Conservation (phyloP, 2,329 filamentous ascomycete genomes). For the Harringtonia aguacate region DNA sequence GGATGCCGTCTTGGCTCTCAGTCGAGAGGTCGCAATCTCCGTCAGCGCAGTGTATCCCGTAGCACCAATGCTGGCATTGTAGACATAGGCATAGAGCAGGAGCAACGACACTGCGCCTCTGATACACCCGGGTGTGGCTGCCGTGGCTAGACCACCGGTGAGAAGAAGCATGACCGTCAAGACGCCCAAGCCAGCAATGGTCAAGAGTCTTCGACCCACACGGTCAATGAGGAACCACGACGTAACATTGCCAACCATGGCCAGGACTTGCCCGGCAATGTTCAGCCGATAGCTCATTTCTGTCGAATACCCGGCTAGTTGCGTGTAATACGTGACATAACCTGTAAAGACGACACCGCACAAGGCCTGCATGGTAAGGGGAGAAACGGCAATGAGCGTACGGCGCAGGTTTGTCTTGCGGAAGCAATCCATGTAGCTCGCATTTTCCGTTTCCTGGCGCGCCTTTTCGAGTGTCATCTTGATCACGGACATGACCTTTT, state of each 20-base stretch:
- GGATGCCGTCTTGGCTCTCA: conserved; percentile 27
- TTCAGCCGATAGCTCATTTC: conserved; percentile 13
- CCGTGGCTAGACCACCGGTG: conserved; percentile 23
- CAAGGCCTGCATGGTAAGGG: conserved; percentile 14
- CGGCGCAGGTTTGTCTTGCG: conserved; percentile 36
- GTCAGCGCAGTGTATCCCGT: conserved; percentile 25
- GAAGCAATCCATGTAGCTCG: conserved; percentile 40
- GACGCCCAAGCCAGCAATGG: conserved; percentile 21
- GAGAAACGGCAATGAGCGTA: conserved; percentile 38
- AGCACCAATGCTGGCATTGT: conserved; percentile 28
- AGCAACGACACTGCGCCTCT: conserved; percentile 23
- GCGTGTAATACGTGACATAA: conserved; percentile 30
- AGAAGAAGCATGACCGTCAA: conserved; percentile 28
- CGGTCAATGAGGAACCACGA: conserved; percentile 26
- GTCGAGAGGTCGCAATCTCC: conserved; percentile 25
- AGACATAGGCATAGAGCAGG: conserved; percentile 25
- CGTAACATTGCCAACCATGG: conserved; percentile 27
- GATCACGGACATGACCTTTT: conserved; percentile 19
- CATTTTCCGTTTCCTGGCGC: conserved; percentile 34
- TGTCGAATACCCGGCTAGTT: conserved; percentile 28
- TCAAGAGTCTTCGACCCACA: conserved; percentile 24
- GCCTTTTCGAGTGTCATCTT: conserved; percentile 34
- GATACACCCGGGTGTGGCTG: conserved; percentile 9
- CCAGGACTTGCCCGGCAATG: conserved; percentile 28
- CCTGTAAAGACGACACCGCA: conserved; percentile 23